Conservation (phyloP, 352 stramenopile genomes). For the Pilasporangium apinafurcum region DNA sequence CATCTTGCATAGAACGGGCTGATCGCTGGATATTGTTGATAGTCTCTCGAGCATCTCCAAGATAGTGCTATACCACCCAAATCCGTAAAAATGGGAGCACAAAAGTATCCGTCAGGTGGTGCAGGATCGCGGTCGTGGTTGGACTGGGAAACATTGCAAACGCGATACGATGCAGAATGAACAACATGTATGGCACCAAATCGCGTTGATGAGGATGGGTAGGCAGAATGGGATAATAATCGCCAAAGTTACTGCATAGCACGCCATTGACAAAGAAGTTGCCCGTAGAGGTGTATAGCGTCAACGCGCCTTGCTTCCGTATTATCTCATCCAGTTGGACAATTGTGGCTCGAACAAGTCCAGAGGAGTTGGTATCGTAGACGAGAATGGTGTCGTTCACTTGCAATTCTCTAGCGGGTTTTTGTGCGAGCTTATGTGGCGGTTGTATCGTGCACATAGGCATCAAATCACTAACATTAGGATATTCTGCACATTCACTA, state of each 20-base stretch:
- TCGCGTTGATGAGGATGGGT: constrained; percentile 19
- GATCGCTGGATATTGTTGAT: no score
- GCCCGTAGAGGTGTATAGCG: constrained; percentile 60
- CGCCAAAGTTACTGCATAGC: constrained; percentile 75
- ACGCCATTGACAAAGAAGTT: constrained; percentile 61
- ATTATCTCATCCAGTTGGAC: constrained; percentile 13
- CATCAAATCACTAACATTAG: no score
- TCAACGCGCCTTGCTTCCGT: constrained; percentile 24
- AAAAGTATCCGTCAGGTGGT: constrained; percentile 30
- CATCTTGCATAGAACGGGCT: no score
- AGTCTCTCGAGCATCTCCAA: no score
- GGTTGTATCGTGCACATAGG: not conserved
- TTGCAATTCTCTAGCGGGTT: constrained; percentile 36
- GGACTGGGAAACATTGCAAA: constrained; percentile 44
- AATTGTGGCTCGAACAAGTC: constrained; percentile 13
- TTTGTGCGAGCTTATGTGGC: constrained; percentile 22
- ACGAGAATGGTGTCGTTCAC: constrained; percentile 42
- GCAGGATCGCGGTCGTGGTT: constrained; percentile 31
- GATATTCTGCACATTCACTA: no score
- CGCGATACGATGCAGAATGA: constrained; percentile 34
- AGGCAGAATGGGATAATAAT: constrained; percentile 43
- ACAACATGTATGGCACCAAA: constrained; percentile 36
- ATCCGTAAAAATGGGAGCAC: constrained; percentile 37
- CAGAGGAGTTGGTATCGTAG: constrained; percentile 7
- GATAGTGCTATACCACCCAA: no score